phyloP scores from a whole-genome alignment of 2,329 filamentous ascomycete genomes.

The Fusarium sororula region DNA sequence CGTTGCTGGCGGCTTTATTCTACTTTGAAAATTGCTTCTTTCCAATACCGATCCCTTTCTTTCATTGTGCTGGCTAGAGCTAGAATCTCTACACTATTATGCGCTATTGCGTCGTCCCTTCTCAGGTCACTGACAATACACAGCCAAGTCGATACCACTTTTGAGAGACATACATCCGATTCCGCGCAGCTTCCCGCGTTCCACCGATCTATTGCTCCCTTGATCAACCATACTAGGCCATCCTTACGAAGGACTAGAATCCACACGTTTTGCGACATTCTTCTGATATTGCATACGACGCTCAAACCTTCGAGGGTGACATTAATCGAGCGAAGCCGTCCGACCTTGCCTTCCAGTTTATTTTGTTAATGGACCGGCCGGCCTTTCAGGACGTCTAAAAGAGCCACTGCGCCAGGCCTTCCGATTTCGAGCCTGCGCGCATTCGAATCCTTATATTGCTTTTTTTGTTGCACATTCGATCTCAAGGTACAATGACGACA shows the following conservation, averaged over 20 bases:
- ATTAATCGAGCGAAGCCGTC: slow-evolving; percentile 26
- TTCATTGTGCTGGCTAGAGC: slow-evolving; percentile 16
- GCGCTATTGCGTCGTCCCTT: slow-evolving; percentile 19
- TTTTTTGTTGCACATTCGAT: slow-evolving; percentile 11
- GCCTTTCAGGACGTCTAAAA: slow-evolving; percentile 29
- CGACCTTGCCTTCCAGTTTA: slow-evolving; percentile 4
- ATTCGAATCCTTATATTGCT: slow-evolving; percentile 13
- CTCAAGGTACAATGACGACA: slow-evolving; percentile 51
- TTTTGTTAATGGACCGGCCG: slow-evolving; percentile 45
- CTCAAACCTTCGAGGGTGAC: slow-evolving; percentile 11
- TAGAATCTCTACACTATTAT: slow-evolving; percentile 15
- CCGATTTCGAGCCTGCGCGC: slow-evolving; percentile 26
- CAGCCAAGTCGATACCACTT: slow-evolving; percentile 31
- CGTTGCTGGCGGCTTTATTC: slow-evolving; percentile 32
- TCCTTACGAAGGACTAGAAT: slow-evolving; percentile 17
- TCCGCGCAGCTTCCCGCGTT: slow-evolving; percentile 31
- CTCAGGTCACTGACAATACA: slow-evolving; percentile 32
- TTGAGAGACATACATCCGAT: slow-evolving; percentile 24
- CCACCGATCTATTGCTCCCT: slow-evolving; percentile 34
- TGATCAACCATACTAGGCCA: slow-evolving; percentile 25
- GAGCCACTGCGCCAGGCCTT: slow-evolving; percentile 36
- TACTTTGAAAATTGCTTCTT: slow-evolving; percentile 12
- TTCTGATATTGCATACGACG: background rate
- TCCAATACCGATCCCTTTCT: slow-evolving; percentile 12
- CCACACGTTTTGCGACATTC: slow-evolving; percentile 17